Evolutionary conservation across 1,284 basidiomycete genomes (phyloP).

Genomic region (Boletus nobilissimus): DNA sequence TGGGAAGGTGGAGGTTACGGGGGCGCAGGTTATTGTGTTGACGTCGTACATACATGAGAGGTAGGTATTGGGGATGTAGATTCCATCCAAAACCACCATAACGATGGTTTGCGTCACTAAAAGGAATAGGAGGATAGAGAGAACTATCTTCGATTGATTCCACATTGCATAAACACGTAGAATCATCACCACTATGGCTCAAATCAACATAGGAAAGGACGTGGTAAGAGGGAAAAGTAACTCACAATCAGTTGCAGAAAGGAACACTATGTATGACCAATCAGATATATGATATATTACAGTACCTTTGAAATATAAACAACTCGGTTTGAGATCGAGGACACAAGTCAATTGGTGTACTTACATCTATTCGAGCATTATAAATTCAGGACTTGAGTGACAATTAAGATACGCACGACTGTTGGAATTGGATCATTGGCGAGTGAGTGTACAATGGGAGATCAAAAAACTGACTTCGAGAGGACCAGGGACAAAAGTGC

Average conservation of each 20-base stretch:
- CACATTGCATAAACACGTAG: constrained; percentile 33
- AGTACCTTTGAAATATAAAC: not conserved
- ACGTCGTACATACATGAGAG: constrained; percentile 5
- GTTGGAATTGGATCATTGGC: not conserved
- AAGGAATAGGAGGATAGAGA: constrained; percentile 10
- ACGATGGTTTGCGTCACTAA: not conserved
- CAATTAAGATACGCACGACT: not conserved
- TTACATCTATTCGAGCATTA: not conserved
- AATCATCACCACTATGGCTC: not conserved
- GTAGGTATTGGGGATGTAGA: not conserved
- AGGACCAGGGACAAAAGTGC: not conserved
- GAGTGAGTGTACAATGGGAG: not conserved
- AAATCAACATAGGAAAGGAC: not conserved
- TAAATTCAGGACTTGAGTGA: not conserved
- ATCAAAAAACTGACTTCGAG: not conserved
- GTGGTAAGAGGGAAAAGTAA: not conserved
- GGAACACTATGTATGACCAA: not conserved
- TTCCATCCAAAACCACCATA: not conserved
- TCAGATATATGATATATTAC: not conserved
- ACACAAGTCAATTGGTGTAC: not conserved
- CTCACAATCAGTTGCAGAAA: not conserved
- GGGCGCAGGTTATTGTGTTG: no score
- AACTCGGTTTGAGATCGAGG: not conserved
- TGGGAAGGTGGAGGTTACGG: no score
- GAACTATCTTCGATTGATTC: constrained; percentile 24